phyloP scores from a whole-genome alignment of 768 basidiomycete genomes.

The Trametes elegans region DNA sequence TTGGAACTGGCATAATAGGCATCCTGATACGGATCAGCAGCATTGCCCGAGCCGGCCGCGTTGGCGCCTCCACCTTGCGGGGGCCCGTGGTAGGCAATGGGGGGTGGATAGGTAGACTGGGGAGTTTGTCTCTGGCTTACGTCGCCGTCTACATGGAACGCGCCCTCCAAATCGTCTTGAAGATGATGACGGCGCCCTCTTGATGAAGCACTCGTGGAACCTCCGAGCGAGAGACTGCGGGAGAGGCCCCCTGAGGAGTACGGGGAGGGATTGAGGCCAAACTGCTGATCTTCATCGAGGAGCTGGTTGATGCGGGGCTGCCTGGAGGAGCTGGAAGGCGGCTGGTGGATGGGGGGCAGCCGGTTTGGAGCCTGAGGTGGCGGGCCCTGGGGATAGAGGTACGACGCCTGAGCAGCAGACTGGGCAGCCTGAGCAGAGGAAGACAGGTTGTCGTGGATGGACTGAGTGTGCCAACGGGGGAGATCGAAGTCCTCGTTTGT shows the following conservation, averaged over 20 bases:
- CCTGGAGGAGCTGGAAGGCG: constrained; percentile 40
- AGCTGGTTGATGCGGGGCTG: constrained; percentile 67
- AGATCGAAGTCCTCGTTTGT: constrained; percentile 81
- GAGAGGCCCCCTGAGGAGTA: constrained; percentile 59
- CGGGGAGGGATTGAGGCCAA: constrained; percentile 39
- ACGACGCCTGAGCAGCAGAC: constrained; percentile 43
- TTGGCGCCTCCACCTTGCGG: constrained; percentile 32
- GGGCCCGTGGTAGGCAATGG: constrained; percentile 56
- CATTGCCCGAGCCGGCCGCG: constrained; percentile 35
- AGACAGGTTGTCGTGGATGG: constrained; percentile 43
- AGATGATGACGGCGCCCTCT: constrained; percentile 65
- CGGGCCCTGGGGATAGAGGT: constrained; percentile 46
- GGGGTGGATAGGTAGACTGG: constrained; percentile 54
- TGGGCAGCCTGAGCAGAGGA: constrained; percentile 64
- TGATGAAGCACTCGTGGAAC: constrained; percentile 42
- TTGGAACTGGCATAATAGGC: constrained; percentile 58
- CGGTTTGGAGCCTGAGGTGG: constrained; percentile 47
- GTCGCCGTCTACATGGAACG: constrained; percentile 39
- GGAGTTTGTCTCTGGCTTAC: constrained; percentile 38
- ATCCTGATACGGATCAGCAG: constrained; percentile 51
- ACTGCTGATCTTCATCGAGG: constrained; percentile 60
- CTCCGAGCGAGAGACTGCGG: constrained; percentile 67
- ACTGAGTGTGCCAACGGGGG: constrained; percentile 53
- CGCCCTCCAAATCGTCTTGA: constrained; percentile 64
- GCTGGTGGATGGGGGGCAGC: constrained; percentile 50